Percentiles rank a stretch among this genome's conserved stretches.
phyloP scores from a whole-genome alignment of 192 early-diverging fungal species.

The Coemansia sp. region DNA sequence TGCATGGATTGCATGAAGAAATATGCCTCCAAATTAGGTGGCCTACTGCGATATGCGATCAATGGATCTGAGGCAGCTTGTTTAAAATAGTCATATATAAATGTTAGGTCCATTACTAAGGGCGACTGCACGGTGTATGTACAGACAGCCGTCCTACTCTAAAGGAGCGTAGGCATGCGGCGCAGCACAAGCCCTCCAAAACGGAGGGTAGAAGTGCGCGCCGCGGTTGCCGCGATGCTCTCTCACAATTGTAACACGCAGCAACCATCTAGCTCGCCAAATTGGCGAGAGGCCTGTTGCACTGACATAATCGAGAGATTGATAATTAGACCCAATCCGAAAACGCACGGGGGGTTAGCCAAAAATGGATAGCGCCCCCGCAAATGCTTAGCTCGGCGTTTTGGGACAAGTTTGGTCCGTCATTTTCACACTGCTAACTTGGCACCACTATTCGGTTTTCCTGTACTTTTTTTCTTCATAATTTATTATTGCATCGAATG shows the following conservation, averaged over 20 bases:
- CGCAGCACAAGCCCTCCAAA: slow-evolving; percentile 41
- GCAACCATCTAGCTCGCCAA: slow-evolving; percentile 25
- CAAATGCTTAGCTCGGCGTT: slow-evolving; percentile 6
- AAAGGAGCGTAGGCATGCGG: slow-evolving; percentile 52
- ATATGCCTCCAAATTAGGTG: not conserved
- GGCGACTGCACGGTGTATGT: slow-evolving; percentile 33
- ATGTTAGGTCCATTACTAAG: slow-evolving; percentile 59
- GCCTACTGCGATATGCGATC: not conserved
- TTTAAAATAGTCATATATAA: not conserved
- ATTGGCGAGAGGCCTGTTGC: slow-evolving; percentile 21
- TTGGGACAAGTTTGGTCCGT: slow-evolving; percentile 10
- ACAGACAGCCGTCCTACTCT: slow-evolving; percentile 49
- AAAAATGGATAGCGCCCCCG: slow-evolving; percentile 5
- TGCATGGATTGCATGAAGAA: too few species aligned
- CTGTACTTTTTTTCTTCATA: slow-evolving; percentile 1
- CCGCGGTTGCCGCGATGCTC: slow-evolving; percentile 36
- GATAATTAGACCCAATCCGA: slow-evolving; percentile 11
- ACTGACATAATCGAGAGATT: slow-evolving; percentile 54
- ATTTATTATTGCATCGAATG: slow-evolving; percentile 10
- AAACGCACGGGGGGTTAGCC: not conserved
- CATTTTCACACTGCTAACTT: not conserved
- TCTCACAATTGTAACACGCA: slow-evolving; percentile 53
- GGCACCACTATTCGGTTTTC: not conserved
- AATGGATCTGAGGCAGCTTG: not conserved
- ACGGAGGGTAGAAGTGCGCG: slow-evolving; percentile 39